Base-by-base conservation (phyloP, 2,329 filamentous ascomycete genomes). In the Scedosporium boydii region DNA sequence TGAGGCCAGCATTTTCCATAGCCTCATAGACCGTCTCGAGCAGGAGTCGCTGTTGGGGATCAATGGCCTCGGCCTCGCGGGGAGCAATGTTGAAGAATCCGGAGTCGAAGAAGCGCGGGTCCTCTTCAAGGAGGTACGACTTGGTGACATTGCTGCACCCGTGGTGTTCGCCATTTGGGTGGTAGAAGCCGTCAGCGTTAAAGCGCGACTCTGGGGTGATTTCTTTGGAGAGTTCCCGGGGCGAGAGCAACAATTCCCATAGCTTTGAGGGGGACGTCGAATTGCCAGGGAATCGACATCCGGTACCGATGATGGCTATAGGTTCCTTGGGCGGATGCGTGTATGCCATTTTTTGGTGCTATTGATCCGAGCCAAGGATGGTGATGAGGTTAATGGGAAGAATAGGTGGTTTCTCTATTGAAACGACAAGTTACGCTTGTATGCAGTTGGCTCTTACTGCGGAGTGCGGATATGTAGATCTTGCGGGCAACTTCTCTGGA, bases 291-390 rank as follows among this genome's bases (percentile, higher is more conserved):
- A 80, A 70, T 26, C 78, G 77, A 65, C 77, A 80, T 3, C 76
- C 73, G 72, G 80, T 78, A 65, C 78, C 78, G 18, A 80, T 72
- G 26, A 80, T 75, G 68, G 78, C 78, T 44, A 80, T 72, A 42
- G 77, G 77, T 66, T n/a, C n/a, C 6, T 51, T 34, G 29, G 29
- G 29, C 29, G 29, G 29, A 34, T 34, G 29, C 29, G 29, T 2
- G 29, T 34, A 34, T 34, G 29, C 7, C 29, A 34, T 34, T 34
- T 34, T 34, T 38, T 38, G 34, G 10, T 38, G 34, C 12, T 12
- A 14, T 38, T 38, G 34, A 38, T 38, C 34, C 34, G 34, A 38
- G 34, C 34, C 34, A 38, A 38, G 10, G 34, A 38, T 12, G 29
- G 7, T 3, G 34, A 38, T 38, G 34, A 38, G 3, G 10, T 38